A percentile compares a stretch with the other conserved stretches of the same genome.
phyloP scores from a whole-genome alignment of 73 alveolate genomes.

The Paramecium sexaurelia region DNA sequence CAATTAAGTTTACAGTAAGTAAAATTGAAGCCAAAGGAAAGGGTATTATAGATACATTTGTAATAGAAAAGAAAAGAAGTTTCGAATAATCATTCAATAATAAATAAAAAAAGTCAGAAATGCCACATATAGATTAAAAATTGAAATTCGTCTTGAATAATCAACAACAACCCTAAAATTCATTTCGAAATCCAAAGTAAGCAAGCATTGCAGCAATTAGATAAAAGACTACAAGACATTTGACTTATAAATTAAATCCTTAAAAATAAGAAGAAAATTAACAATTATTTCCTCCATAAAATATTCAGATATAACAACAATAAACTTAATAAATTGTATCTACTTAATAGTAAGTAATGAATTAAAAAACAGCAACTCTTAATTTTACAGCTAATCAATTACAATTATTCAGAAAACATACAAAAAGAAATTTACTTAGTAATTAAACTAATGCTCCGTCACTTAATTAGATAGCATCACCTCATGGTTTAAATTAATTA shows the following conservation, averaged over 20 bases:
- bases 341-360: neutral
- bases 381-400: slow-evolving; percentile 14
- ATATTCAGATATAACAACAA: neutral
- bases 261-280: neutral
- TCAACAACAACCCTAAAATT: neutral
- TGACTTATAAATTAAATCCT: slow-evolving; percentile 1
- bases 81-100: neutral
- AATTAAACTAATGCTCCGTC: neutral
- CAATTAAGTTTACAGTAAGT: slow-evolving; percentile 25
- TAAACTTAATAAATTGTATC: neutral
- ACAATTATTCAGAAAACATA: slow-evolving; percentile 23
- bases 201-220: neutral
- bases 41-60: slow-evolving; percentile 51
- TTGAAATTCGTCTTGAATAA: slow-evolving; percentile 6
- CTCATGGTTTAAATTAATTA: neutral
- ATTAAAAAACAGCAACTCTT: neutral
- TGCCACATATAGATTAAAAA: neutral
- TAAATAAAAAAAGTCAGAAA: neutral
- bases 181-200: slow-evolving; percentile 3
- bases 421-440: neutral
- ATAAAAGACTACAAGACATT: neutral
- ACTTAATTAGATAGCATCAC: neutral
- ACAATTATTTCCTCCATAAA: slow-evolving; percentile 7
- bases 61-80: slow-evolving; percentile 42
- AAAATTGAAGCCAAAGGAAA: slow-evolving; percentile 66